Evolutionary conservation across 2,329 filamentous ascomycete genomes (phyloP), one percentile per base, ranked within the genome.

Genomic region (Fusarium verticillioides): DNA sequence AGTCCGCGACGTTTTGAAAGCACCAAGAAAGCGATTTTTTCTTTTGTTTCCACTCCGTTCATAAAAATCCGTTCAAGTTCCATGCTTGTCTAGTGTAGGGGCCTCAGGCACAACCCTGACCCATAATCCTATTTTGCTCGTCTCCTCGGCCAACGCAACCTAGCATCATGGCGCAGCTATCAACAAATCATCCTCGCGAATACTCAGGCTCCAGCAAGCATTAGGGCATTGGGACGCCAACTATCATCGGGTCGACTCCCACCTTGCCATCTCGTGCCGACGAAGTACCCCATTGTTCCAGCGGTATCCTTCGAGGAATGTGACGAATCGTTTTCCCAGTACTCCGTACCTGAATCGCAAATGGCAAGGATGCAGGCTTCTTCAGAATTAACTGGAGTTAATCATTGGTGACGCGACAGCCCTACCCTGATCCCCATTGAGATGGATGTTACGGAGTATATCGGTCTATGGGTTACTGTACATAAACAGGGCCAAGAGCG

Each of bases 351-450:
- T 50, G 59, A 43, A 63, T 61, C 46, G 49, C 28, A 28, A 37
- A 56, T 59, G 58, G 52, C 73, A 77, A 59, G 75, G 60, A 63
- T 69, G 21, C 40, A 53, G 69, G 62, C 54, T 49, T 72, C 36
- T 61, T 43, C 40, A 44, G 39, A 71, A 63, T 36, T 47, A 18
- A 21, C 58, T 44, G 32, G 58, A 43, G 57, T 34, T 54, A 56
- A 54, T 78, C 57, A 71, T 78, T 77, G 75, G 75, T 57, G 64
- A 73, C 64, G 61, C 74, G 75, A 75, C 68, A 69, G 64, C 50
- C 57, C 44, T 57, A 52, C 72, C 72, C 72, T 69, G 42, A 54
- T 59, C 66, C 53, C 75, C 73, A 63, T 50, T 47, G 42, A 66
- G 68, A 69, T 70, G 49, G 66, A 70, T 70, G 46, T 65, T 66